These are phyloP conservation scores for Euphorbia celastroides DNA, from an alignment of 441 rosid genomes.

Conservation along the genomic window DNA sequence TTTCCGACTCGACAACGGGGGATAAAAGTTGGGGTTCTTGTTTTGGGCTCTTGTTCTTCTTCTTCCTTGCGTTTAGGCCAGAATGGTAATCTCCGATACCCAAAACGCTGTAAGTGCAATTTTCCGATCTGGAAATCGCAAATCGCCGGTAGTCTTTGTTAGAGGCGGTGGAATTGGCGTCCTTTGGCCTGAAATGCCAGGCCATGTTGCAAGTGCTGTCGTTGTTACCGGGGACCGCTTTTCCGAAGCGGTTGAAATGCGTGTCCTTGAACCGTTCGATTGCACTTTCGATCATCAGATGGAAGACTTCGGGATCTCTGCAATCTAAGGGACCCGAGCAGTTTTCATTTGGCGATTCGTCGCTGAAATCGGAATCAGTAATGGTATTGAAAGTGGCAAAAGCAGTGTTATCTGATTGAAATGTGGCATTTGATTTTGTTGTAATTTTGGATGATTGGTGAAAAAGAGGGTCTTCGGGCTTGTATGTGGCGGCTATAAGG, in stretches of 20 bases:
- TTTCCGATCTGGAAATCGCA: conserved; percentile 47
- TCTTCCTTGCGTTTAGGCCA: conserved; percentile 85
- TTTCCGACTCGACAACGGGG: conserved; percentile 74
- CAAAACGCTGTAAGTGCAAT: conserved; percentile 55
- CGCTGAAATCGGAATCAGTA: conserved; percentile 40
- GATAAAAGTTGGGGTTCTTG: conserved; percentile 21
- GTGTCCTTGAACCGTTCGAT: conserved; percentile 76
- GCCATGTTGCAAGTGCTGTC: conserved; percentile 79
- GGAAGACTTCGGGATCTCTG: conserved; percentile 78
- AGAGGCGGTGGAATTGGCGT: conserved; percentile 74
- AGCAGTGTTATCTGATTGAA: conserved; percentile 64
- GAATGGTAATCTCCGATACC: conserved; percentile 78
- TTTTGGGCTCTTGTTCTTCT: conserved; percentile 58
- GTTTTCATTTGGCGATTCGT: conserved; percentile 18
- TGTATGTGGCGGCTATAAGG: conserved; percentile 84
- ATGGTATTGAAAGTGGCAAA: conserved; percentile 55
- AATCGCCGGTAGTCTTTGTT: conserved; percentile 87
- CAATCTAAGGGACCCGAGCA: conserved; percentile 68
- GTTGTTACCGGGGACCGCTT: conserved; percentile 51
- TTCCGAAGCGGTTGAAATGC: conserved; percentile 84
- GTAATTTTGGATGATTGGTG: conserved; percentile 85
- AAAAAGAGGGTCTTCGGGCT: conserved; percentile 90
- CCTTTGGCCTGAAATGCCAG: conserved; percentile 86
- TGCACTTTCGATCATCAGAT: conserved; percentile 76
- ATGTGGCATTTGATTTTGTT: conserved; percentile 69